Evolutionary conservation across 2,329 filamentous ascomycete species (phyloP).

Genomic region (Epichloe scottii): DNA sequence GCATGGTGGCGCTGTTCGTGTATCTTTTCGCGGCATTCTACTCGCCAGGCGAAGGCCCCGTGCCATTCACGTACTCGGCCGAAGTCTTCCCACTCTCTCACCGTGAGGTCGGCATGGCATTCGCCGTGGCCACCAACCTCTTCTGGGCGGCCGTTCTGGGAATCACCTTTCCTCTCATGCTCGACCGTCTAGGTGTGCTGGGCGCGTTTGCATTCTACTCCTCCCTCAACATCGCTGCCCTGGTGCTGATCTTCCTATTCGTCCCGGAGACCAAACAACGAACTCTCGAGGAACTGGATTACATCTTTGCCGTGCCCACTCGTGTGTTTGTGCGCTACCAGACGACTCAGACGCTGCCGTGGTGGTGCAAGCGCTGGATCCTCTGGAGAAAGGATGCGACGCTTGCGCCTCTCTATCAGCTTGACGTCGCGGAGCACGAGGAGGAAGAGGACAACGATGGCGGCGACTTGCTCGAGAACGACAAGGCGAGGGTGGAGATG

Average conservation of each 20-base stretch:
- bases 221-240: conserved; percentile 40
- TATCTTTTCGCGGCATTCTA: conserved; percentile 42
- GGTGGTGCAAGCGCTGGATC: conserved; percentile 47
- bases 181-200: conserved; percentile 29
- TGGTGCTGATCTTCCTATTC: conserved; percentile 43
- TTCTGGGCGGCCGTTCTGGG: conserved; percentile 47
- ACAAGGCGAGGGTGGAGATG: conserved; percentile 26
- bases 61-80: conserved; percentile 56
- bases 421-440: conserved; percentile 23
- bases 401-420: conserved; percentile 30
- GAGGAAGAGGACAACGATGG: conserved; percentile 16
- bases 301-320: conserved; percentile 48
- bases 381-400: conserved; percentile 32
- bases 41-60: conserved; percentile 46
- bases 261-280: conserved; percentile 48
- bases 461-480: conserved; percentile 22
- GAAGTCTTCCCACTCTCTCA: conserved; percentile 61
- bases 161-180: conserved; percentile 50
- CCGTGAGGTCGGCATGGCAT: conserved; percentile 60
- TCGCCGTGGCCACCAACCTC: conserved; percentile 53
- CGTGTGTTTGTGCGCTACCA: conserved; percentile 45
- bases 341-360: conserved; percentile 41
- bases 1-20: conserved; percentile 42
- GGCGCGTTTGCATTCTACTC: conserved; percentile 44
- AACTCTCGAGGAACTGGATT: conserved; percentile 43